A percentile compares a stretch with the other conserved stretches of the same genome.
Evolutionary conservation across 306 rosid species (phyloP).

Genomic region (Cucumis melo): DNA sequence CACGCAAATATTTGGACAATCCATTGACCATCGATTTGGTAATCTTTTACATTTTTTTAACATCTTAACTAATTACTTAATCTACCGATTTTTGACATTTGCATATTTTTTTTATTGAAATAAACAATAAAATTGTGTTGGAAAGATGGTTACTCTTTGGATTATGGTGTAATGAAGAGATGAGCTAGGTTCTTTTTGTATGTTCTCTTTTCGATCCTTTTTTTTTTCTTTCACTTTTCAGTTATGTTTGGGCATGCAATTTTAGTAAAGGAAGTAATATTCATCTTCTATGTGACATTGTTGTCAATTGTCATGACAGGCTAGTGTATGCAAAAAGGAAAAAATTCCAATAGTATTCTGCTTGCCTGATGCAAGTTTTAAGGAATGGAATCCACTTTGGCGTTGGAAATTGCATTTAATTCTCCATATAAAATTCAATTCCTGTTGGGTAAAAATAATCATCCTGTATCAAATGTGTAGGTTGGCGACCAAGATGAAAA

Average conservation of each 20-base stretch:
- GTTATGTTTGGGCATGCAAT: background rate
- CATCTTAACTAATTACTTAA: background rate
- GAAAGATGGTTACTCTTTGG: background rate
- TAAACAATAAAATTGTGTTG: background rate
- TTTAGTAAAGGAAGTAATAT: background rate
- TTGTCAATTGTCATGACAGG: background rate
- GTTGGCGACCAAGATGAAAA: slow-evolving; percentile 94
- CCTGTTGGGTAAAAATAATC: background rate
- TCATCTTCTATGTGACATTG: background rate
- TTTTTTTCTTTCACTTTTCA: background rate
- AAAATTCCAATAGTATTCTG: background rate
- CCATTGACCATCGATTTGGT: slow-evolving; percentile 98
- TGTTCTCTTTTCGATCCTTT: background rate
- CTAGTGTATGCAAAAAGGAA: background rate
- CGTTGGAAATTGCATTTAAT: background rate
- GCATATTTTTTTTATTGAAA: background rate
- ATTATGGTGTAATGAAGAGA: background rate
- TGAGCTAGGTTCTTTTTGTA: background rate
- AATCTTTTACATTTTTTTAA: slow-evolving; percentile 8
- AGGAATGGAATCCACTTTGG: background rate
- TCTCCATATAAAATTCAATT: background rate
- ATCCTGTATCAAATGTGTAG: slow-evolving; percentile 17
- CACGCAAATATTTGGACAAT: slow-evolving; percentile 68
- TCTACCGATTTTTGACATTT: background rate
- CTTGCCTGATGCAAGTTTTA: background rate